Base-by-base conservation (phyloP, 345 rosid genomes). In the Balakata baccata region DNA sequence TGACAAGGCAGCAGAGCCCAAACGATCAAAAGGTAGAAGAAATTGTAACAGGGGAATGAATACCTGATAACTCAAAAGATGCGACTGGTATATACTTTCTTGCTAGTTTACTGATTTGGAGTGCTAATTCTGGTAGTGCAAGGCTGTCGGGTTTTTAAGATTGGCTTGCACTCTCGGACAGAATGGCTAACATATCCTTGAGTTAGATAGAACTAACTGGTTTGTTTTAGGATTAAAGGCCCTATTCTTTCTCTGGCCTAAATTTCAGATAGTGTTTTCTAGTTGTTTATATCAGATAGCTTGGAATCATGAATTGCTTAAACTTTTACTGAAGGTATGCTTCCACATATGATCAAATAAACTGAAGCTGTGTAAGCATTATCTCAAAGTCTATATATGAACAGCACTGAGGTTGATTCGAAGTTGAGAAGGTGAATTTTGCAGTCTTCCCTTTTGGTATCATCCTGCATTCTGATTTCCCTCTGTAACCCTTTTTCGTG, bases 81-180 rank as follows among this genome's bases (percentile, higher is more conserved):
- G 37, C 58, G 60, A 50, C 49, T 47, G 20, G 47, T 18, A 39
- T 50, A 25, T 43, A 64, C 3, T 52, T 61, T 34, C 43, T 23
- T 9, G 29, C 23, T 68, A 63, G 68, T 61, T 29, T 67, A 41
- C n/a, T 53, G 53, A 20, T 14, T n/a, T 29, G n/a, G 70, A 10
- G 14, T 0, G 53, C 23, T 52, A 5, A 38, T 50, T 47, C n/a
- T 29, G 37, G 60, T 41, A 61, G 78, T 60, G 83, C 81, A 47
- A 22, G 34, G 80, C 81, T 53, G 60, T 78, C 84, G 62, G 29
- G 62, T 73, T 76, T 79, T 84, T 63, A 7, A 56, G 81, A 81
- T 57, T 37, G 53, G 83, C 83, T 47, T 53, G 87, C 85, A 61
- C 74, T 14, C 29, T 20, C 4, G 70, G 39, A 59, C 43, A 50